A percentile compares a stretch with the other conserved stretches of the same genome.
Evolutionary conservation across 805 yeast genomes (phyloP).

Genomic region (Candida coquimbonensis): DNA sequence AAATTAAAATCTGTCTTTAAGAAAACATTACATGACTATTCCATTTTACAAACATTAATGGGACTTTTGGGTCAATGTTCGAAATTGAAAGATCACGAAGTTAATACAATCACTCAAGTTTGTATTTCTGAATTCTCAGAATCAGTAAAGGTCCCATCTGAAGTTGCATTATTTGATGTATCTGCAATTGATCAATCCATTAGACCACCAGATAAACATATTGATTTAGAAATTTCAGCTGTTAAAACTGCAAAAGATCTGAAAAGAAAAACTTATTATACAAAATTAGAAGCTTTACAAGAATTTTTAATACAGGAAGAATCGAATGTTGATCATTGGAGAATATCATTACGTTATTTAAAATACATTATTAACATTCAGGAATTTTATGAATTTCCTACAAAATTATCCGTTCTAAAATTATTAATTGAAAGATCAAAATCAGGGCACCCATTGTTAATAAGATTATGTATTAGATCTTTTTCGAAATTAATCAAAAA

Average conservation of each 20-base stretch:
- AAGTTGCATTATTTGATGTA: slow-evolving; percentile 46
- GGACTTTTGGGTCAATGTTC: slow-evolving; percentile 47
- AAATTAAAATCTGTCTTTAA: slow-evolving; percentile 49
- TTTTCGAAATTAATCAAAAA: slow-evolving; percentile 46
- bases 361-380: slow-evolving; percentile 48
- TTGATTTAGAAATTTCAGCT: slow-evolving; percentile 51
- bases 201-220: slow-evolving; percentile 53
- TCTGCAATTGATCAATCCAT: slow-evolving; percentile 32
- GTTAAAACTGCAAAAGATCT: slow-evolving; percentile 56
- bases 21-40: slow-evolving; percentile 51
- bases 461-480: slow-evolving; percentile 55
- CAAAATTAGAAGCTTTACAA: slow-evolving; percentile 37
- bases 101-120: slow-evolving; percentile 46
- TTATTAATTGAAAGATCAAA: slow-evolving; percentile 41
- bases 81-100: slow-evolving; percentile 46
- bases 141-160: slow-evolving; percentile 42
- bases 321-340: slow-evolving; percentile 45
- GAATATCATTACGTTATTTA: slow-evolving; percentile 39
- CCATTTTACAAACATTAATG: slow-evolving; percentile 41
- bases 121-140: slow-evolving; percentile 37
- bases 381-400: slow-evolving; percentile 41
- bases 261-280: slow-evolving; percentile 40
- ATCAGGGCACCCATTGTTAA: slow-evolving; percentile 62
- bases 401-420: slow-evolving; percentile 33
- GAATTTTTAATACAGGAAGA: slow-evolving; percentile 25